These are phyloP conservation scores for Aquanectria penicillioides DNA, from an alignment of 2,329 filamentous ascomycete genomes.

Conservation along the genomic window DNA sequence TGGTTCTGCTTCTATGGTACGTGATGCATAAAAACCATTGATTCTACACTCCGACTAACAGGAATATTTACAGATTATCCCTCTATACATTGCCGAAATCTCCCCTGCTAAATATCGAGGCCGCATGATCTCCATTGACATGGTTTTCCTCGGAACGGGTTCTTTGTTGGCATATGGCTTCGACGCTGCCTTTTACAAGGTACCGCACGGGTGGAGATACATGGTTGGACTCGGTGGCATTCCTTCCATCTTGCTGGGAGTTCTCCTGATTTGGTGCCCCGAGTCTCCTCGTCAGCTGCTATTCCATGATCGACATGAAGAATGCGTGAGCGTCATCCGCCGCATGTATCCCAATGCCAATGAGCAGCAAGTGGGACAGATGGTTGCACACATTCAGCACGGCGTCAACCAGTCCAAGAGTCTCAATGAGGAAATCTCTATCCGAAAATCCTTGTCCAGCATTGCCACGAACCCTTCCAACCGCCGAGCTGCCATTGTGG, in stretches of 20 bases:
- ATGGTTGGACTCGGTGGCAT: constrained; percentile 31
- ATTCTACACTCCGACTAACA: neutral
- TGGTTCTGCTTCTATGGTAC: constrained; percentile 52
- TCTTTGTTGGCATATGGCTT: constrained; percentile 37
- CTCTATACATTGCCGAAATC: constrained; percentile 41
- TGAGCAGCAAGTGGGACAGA: constrained; percentile 43
- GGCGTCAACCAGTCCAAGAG: constrained; percentile 26
- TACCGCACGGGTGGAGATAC: constrained; percentile 39
- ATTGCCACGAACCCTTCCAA: constrained; percentile 50
- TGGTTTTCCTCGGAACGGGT: constrained; percentile 35
- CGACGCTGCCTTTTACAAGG: constrained; percentile 47
- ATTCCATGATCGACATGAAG: constrained; percentile 44
- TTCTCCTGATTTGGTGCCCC: constrained; percentile 31
- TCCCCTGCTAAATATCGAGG: constrained; percentile 35
- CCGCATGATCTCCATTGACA: constrained; percentile 39
- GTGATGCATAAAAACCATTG: constrained; percentile 1
- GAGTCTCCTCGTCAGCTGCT: constrained; percentile 36
- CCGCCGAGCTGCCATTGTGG: constrained; percentile 51
- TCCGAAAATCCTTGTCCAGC: constrained; percentile 29
- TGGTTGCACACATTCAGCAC: constrained; percentile 26
- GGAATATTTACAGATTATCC: constrained; percentile 20
- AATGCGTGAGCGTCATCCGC: constrained; percentile 36
- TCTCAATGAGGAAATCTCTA: constrained; percentile 28
- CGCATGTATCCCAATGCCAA: constrained; percentile 26
- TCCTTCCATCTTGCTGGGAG: constrained; percentile 30